phyloP scores from a whole-genome alignment of 768 basidiomycete genomes.

The Epithele typhae region DNA sequence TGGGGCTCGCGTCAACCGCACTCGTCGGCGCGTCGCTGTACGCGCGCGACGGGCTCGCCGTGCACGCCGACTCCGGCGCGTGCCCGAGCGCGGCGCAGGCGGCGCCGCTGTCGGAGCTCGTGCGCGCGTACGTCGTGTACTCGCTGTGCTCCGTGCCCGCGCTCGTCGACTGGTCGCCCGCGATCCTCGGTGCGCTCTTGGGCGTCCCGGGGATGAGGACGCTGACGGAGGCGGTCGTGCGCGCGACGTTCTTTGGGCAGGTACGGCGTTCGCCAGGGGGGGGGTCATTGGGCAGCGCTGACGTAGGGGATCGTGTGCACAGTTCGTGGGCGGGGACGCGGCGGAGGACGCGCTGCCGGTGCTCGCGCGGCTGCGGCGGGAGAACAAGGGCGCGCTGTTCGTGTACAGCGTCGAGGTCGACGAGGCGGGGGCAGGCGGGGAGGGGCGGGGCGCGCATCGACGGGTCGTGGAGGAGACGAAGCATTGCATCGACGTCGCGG shows the following conservation, averaged over 20 bases:
- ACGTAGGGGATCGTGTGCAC: not conserved
- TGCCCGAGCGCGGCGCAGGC: not conserved
- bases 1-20: not conserved
- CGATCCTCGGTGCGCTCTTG: constrained; percentile 50
- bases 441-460: constrained; percentile 42
- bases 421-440: constrained; percentile 43
- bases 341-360: constrained; percentile 64
- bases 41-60: not conserved
- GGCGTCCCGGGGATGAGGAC: constrained; percentile 58
- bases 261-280: constrained; percentile 31
- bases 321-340: constrained; percentile 91
- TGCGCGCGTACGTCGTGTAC: constrained; percentile 81
- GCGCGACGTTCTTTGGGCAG: constrained; percentile 83
- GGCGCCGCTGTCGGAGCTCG: constrained; percentile 31
- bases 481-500: constrained; percentile 71
- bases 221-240: constrained; percentile 64
- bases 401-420: constrained; percentile 90
- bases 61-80: constrained; percentile 14
- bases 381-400: constrained; percentile 74
- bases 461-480: constrained; percentile 73
- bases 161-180: constrained; percentile 73
- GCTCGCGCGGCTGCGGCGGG: constrained; percentile 55
- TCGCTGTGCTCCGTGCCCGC: constrained; percentile 71
- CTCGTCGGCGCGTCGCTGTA: not conserved
- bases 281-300: not conserved